Base-by-base conservation (phyloP, 139 green algal genomes). In the Chlorella sp. region DNA sequence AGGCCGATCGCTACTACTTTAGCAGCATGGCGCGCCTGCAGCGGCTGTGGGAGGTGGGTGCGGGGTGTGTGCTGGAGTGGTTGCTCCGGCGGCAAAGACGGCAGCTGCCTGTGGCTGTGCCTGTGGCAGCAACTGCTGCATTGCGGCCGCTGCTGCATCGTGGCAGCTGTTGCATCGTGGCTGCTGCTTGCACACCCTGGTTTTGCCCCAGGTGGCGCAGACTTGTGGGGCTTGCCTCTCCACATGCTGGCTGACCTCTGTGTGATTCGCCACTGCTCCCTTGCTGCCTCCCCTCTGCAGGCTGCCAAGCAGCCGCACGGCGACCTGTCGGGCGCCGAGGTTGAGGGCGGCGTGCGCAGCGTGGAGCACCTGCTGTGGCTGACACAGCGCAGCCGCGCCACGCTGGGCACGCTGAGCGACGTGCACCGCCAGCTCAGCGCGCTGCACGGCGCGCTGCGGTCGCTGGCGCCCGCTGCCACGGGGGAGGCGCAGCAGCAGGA, bases 1-100 rank as follows among this genome's bases (percentile, higher is more conserved):
- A 95, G 36, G 95, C 95, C 0, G 94, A 97, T n/a, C 83, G 79
- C 0, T 99, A 99, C 93, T 99, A 98, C 92, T 97, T 93, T 81
- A 86, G 89, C 22, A 93, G 86, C 85, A 94, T 99, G 39, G 97
- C 96, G 19, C 94, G 95, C 32, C 34, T 99, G 91, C 97, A 99
- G 92, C 93, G 95, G 86, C 91, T 99, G 76, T 94, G 94, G 93
- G 85, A 93, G 84, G 91, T 90, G 42, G 66, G 66, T 24, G 34
- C 22, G 68, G 42, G 66, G 66, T 24, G 34, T 26, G 68, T 75
- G 36, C 89, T 88, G 78, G 77, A 19, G 4, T 79, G 26, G 11
- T 0, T 53, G 34, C 88, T 30, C 48, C 48, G n/a, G 37, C 66
- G 71, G 26, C 78, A 28, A 26, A 57, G 24, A 19, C 30, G 36